phyloP scores from a whole-genome alignment of 192 early-diverging fungal species.

The Piromyces finnis region DNA sequence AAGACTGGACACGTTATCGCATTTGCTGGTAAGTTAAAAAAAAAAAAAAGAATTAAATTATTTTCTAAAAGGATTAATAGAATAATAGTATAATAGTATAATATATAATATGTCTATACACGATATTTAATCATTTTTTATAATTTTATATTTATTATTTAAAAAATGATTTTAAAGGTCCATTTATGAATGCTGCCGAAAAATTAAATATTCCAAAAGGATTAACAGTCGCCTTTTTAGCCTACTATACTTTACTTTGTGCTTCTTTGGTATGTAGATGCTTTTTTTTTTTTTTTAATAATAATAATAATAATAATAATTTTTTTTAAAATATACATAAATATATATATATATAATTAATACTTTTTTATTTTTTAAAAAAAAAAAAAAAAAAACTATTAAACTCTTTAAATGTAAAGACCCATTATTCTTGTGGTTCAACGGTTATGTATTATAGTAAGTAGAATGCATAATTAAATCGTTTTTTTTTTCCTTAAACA shows the following conservation, averaged over 20 bases:
- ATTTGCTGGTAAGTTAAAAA: background rate
- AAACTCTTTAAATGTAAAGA: background rate
- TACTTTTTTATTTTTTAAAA: too few relatives aligned
- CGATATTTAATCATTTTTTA: too few relatives aligned
- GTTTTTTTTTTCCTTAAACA: too few relatives aligned
- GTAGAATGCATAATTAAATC: too few relatives aligned
- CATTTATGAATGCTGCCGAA: slow-evolving; percentile 54
- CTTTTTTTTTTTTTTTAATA: too few relatives aligned
- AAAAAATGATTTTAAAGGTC: slow-evolving; percentile 6
- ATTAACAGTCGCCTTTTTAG: slow-evolving; percentile 32
- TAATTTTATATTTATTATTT: background rate
- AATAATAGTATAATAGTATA: too few relatives aligned
- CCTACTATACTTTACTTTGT: slow-evolving; percentile 41
- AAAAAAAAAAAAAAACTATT: too few relatives aligned
- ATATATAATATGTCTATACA: too few relatives aligned
- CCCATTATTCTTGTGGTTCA: slow-evolving; percentile 16
- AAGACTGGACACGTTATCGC: background rate
- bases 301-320: too few relatives aligned
- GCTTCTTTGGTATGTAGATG: slow-evolving; percentile 41
- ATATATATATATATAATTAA: too few relatives aligned
- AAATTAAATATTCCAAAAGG: slow-evolving; percentile 31
- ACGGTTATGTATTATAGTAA: slow-evolving; percentile 15
- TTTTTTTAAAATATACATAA: background rate
- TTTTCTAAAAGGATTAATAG: too few relatives aligned
- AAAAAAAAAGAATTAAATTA: too few relatives aligned